Base-by-base conservation (phyloP, 768 basidiomycete genomes). In the Suillus placidus region DNA sequence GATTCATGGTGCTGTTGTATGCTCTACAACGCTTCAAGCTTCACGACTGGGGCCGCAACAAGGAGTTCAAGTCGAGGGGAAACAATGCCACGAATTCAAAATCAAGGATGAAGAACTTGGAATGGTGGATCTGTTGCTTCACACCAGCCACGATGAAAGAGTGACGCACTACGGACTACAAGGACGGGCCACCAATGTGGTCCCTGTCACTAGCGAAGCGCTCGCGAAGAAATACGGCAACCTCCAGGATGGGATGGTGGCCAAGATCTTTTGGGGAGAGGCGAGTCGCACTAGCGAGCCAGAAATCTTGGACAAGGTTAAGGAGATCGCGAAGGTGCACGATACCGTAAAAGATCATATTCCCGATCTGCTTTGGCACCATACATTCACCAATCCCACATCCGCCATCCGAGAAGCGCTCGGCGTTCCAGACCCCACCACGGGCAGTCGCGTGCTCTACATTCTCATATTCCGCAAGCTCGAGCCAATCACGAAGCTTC, bases 401-500 rank as follows among this genome's bases (percentile, higher is more conserved):
- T n/a, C n/a, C n/a, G n/a, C n/a, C n/a, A n/a, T n/a, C n/a, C n/a
- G n/a, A n/a, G n/a, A n/a, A n/a, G 35, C 2, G 16, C 60, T 61
- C 3, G 23, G n/a, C 0, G 34, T 56, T 32, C 30, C 60, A 2
- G 60, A 61, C 7, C 18, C 18, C 6, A 43, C 7, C 7, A 32
- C 4, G 45, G 60, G 45, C 26, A 52, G 20, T 20, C 60, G 60
- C 8, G 8, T 52, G 14, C 47, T 61, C 60, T 61, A 52, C 45
- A 52, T 42, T 6, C 40, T 55, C 6, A 5, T 61, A 55, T 61
- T 54, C 16, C 60, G 8, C 6, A 54, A 35, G 45, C 60, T 61
- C 10, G 5, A 13, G 0, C 26, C 60, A 1, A 61, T 61, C 32
- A 55, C 9, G 12, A 0, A 32, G 4, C 60, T 61, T n/a, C 3